Evolutionary conservation across 2,329 filamentous ascomycete genomes (phyloP).

Genomic region (Verticillium zaregamsianum): DNA sequence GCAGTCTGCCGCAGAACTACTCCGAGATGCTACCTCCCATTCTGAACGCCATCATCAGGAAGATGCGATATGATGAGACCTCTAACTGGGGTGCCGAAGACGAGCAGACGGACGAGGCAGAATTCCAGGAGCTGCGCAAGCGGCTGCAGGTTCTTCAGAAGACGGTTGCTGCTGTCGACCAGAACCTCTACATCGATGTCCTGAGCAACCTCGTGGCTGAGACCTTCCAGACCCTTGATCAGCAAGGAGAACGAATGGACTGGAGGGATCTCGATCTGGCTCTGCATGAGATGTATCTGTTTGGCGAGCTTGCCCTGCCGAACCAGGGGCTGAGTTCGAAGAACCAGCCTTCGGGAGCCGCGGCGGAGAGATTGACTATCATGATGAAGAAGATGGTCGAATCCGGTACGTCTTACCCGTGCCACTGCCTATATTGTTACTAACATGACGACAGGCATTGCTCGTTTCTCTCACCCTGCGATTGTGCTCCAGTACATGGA

Average conservation of each 20-base stretch:
- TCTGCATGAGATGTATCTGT: conserved; percentile 90
- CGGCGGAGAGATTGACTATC: conserved; percentile 74
- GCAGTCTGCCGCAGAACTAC: conserved; percentile 69
- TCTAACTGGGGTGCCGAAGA: conserved; percentile 90
- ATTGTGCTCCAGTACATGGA: conserved; percentile 98
- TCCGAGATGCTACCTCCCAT: conserved; percentile 81
- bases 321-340: conserved; percentile 85
- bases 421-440: not conserved
- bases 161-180: conserved; percentile 84
- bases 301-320: conserved; percentile 89
- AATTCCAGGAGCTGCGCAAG: conserved; percentile 93
- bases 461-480: conserved; percentile 81
- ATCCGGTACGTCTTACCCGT: conserved; percentile 60
- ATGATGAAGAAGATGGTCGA: conserved; percentile 98
- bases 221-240: conserved; percentile 77
- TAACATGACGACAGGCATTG: conserved; percentile 56
- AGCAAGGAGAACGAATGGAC: conserved; percentile 71
- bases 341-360: conserved; percentile 72
- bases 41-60: conserved; percentile 84
- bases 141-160: conserved; percentile 88
- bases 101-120: conserved; percentile 92
- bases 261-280: conserved; percentile 96
- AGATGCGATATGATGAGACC: conserved; percentile 98
- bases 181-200: conserved; percentile 81
- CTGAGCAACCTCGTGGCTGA: conserved; percentile 83